These are phyloP conservation scores for Annulohypoxylon moriforme DNA, from an alignment of 495 filamentous ascomycete species.

Conservation along the genomic window DNA sequence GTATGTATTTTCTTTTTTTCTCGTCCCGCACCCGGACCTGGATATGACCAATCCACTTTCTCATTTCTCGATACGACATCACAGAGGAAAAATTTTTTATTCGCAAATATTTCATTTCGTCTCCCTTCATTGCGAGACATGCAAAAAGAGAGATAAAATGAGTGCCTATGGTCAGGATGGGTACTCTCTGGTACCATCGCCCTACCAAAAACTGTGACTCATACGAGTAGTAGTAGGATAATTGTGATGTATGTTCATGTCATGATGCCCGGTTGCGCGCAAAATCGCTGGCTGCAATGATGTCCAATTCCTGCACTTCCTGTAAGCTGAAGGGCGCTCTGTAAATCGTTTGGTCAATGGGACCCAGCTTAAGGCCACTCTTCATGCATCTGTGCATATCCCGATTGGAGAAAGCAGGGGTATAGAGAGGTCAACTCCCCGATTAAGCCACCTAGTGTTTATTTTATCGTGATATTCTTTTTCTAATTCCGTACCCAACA, in stretches of 20 bases:
- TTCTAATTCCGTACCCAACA: slow-evolving; percentile 35
- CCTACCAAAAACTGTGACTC: slow-evolving; percentile 49
- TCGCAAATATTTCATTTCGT: slow-evolving; percentile 49
- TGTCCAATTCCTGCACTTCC: slow-evolving; percentile 61
- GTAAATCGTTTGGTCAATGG: slow-evolving; percentile 54
- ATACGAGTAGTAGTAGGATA: slow-evolving; percentile 46
- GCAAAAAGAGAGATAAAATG: slow-evolving; percentile 30
- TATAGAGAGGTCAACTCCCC: slow-evolving; percentile 24
- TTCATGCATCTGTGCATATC: slow-evolving; percentile 51
- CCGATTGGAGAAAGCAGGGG: slow-evolving; percentile 50
- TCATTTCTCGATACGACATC: slow-evolving; percentile 51
- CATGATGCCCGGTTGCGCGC: slow-evolving; percentile 55
- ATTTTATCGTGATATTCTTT: slow-evolving; percentile 34
- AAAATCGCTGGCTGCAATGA: slow-evolving; percentile 56
- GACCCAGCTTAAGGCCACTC: slow-evolving; percentile 41
- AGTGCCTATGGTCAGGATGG: slow-evolving; percentile 18
- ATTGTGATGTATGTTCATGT: slow-evolving; percentile 50
- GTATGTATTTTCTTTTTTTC: slow-evolving; percentile 38
- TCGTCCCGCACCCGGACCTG: slow-evolving; percentile 32
- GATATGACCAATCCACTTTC: slow-evolving; percentile 44
- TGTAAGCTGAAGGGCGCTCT: slow-evolving; percentile 49
- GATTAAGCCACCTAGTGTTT: slow-evolving; percentile 34
- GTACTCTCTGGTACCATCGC: slow-evolving; percentile 37
- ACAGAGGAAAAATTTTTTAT: slow-evolving; percentile 51
- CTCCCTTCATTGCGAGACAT: slow-evolving; percentile 33